Conservation (phyloP, 352 stramenopile genomes). For the Thalassiosira livingstoniorum region DNA sequence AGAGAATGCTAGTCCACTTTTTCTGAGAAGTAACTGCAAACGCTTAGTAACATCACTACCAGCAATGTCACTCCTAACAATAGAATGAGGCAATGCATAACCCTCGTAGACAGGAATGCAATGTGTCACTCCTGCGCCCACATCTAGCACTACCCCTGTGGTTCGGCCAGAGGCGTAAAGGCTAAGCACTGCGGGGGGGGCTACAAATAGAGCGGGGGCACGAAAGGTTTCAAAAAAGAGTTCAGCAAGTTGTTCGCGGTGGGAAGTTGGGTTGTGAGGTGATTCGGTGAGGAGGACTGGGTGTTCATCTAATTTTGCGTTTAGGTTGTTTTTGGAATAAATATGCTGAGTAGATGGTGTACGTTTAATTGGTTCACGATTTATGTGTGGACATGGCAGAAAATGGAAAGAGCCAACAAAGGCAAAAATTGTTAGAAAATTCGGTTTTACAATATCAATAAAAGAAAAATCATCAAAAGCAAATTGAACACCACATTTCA, state of each 20-base stretch:
- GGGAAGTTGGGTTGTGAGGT: slow-evolving; percentile 92
- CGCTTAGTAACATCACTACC: slow-evolving; percentile 92
- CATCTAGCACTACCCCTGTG: slow-evolving; percentile 94
- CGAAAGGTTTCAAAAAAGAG: slow-evolving; percentile 97
- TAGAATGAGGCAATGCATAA: slow-evolving; percentile 93
- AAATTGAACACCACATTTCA: too few relatives aligned
- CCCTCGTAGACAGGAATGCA: slow-evolving; percentile 98
- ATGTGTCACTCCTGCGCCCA: slow-evolving; percentile 93
- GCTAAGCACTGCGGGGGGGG: slow-evolving; percentile 89
- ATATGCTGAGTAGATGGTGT: slow-evolving; percentile 58
- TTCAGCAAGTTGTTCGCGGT: slow-evolving; percentile 93
- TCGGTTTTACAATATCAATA: too few relatives aligned
- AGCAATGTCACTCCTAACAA: slow-evolving; percentile 93
- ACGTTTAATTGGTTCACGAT: too few relatives aligned
- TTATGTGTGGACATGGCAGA: too few relatives aligned
- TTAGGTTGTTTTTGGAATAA: slow-evolving; percentile 79
- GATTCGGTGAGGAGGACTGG: slow-evolving; percentile 86
- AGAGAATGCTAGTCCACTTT: slow-evolving; percentile 85
- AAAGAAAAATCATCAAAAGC: too few relatives aligned
- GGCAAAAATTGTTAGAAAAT: too few relatives aligned
- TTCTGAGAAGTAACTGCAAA: slow-evolving; percentile 85
- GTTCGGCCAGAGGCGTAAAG: slow-evolving; percentile 95
- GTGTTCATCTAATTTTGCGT: slow-evolving; percentile 81
- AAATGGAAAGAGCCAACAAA: too few relatives aligned
- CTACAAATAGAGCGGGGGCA: slow-evolving; percentile 91